phyloP scores from a whole-genome alignment of 441 rosid genomes.

The Lepidium campestre region DNA sequence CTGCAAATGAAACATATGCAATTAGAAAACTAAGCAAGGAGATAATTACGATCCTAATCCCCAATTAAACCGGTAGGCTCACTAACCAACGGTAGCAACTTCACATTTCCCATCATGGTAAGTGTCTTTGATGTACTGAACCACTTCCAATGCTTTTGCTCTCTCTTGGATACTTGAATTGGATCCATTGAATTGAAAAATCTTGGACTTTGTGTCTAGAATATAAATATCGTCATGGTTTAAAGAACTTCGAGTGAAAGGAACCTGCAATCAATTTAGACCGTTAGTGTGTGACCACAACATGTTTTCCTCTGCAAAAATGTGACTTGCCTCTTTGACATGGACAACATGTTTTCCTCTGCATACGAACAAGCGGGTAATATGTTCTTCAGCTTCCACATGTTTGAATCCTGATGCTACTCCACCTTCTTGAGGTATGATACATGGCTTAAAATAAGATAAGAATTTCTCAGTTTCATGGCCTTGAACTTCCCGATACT shows the following conservation, averaged over 20 bases:
- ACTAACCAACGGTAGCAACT: conserved; percentile 79
- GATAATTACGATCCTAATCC: not conserved
- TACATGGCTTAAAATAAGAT: conserved; percentile 95
- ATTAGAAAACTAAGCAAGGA: conserved; percentile 5
- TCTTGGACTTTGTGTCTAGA: conserved; percentile 83
- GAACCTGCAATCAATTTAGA: conserved; percentile 43
- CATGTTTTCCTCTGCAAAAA: conserved; percentile 83
- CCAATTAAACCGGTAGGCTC: not conserved
- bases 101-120: conserved; percentile 82
- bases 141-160: conserved; percentile 94
- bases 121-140: conserved; percentile 74
- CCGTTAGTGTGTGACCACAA: not conserved
- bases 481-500: conserved; percentile 97
- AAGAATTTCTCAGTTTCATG: conserved; percentile 94
- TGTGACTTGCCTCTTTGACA: conserved; percentile 77
- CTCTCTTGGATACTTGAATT: conserved; percentile 88
- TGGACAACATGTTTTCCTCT: conserved; percentile 94
- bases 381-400: conserved; percentile 73
- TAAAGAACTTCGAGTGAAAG: conserved; percentile 77
- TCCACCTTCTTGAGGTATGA: conserved; percentile 97
- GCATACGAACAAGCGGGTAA: conserved; percentile 78
- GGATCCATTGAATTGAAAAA: conserved; percentile 81
- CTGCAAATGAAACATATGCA: conserved; percentile 34
- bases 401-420: conserved; percentile 89
- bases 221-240: conserved; percentile 77